Evolutionary conservation across 1,284 basidiomycete species (phyloP), one percentile per base, ranked within the genome.

Genomic region (Cryptococcus floricola): DNA sequence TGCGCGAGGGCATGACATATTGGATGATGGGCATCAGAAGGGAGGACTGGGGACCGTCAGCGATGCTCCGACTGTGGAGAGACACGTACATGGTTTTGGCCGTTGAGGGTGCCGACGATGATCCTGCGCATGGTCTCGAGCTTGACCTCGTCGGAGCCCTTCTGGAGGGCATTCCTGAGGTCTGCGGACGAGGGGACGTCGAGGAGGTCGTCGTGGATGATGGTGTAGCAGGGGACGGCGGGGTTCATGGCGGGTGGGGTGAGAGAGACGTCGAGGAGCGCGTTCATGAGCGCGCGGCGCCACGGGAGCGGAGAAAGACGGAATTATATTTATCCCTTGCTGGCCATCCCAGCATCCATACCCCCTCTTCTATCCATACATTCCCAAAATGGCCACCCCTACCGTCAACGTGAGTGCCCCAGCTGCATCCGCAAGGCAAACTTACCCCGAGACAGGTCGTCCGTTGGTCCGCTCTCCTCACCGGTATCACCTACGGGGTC

Each of bases 11-110:
- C 81, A 98, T 82, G 54, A 94, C 88, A 80, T 87, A 98, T 84
- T 99, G 96, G 67, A 99, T 98, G 77, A 98, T 89, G 18, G 94
- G 92, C 95, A 98, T 98, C 77, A 98, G 84, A 52, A 98, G 78
- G 49, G 85, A 81, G 19, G 93, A 91, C 88, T 96, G 76, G 41
- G 38, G 3, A 19, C n/a, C 4, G 39, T 59, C 37, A 38, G 23
- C 48, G 14, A 14, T n/a, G 37, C 43, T 31, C 13, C 37, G 27
- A 19, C 16, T n/a, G 28, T 27, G 9, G 31, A 31, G 18, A 6
- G 12, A 49, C n/a, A 68, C 77, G 71, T 52, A 83, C 81, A 59
- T 83, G 80, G 64, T 88, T 83, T 75, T 92, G 91, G 34, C 95
- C 95, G 80, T 97, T 98, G 77, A 97, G 87, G 48, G 94, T 98